Base-by-base conservation (phyloP, 306 rosid species). In the Vigna radiata region DNA sequence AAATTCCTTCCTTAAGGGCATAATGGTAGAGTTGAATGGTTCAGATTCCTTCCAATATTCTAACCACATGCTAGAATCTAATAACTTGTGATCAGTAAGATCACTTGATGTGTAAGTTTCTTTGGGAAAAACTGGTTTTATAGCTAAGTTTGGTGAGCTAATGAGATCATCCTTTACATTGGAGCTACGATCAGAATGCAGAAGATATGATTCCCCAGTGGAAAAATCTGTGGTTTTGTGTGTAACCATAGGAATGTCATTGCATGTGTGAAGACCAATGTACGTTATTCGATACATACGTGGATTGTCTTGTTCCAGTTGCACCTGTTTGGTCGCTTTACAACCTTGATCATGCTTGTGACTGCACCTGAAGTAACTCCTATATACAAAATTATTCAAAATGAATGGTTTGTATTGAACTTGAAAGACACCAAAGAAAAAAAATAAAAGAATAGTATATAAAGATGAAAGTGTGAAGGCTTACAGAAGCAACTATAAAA, bases 211-310 rank as follows among this genome's bases (percentile, higher is more conserved):
- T 14, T 77, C 77, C 71, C 48, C 16, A 27, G 18, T 27, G 21
- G 39, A 16, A 15, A 83, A 62, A 19, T 59, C 79, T 5, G 63
- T 37, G 66, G 83, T 33, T 77, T 78, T 75, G 23, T 62, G 77
- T 0, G 89, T 82, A 7, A 70, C 60, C 53, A 68, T 83, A 0
- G 75, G 69, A 7, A 14, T 73, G 69, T 18, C 50, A 16, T 27
- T 74, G 85, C 98, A 93, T 17, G 91, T 93, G 85, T 93, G 97
- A 5, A 53, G 11, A 14, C 91, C 96, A 8, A 86, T 91, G 81
- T 93, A 93, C 0, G 88, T 93, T 11, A 19, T 84, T 7, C 63
- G 83, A 56, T 72, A 93, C 80, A 43, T 16, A 25, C 65, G 50
- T 2, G 95, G 89, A 19, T 61, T 81, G 12, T 75, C 88, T 44